Evolutionary conservation across 1,284 basidiomycete genomes (phyloP).

Genomic region (Ganoderma leucocontextum): DNA sequence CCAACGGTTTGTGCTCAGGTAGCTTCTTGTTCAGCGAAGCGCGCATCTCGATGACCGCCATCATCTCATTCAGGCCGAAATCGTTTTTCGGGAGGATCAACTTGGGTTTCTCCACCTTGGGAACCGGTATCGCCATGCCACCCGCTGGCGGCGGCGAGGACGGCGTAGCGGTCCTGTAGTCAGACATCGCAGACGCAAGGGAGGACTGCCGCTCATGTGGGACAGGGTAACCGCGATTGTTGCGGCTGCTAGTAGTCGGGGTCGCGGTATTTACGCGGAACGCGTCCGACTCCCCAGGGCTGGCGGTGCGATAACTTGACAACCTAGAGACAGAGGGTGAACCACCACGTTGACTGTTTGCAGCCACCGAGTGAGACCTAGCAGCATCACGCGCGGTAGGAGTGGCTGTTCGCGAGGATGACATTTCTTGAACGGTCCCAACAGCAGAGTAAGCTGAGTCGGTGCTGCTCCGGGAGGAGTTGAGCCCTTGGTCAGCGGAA

Average conservation of each 20-base stretch:
- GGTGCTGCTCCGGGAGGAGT: slow-evolving; percentile 50
- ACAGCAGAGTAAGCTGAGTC: slow-evolving; percentile 69
- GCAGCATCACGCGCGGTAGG: slow-evolving; percentile 37
- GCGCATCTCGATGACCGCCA: slow-evolving; percentile 81
- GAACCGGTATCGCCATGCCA: slow-evolving; percentile 33
- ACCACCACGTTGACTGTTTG: slow-evolving; percentile 42
- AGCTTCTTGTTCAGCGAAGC: slow-evolving; percentile 51
- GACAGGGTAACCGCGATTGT: slow-evolving; percentile 17
- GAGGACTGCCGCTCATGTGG: slow-evolving; percentile 63
- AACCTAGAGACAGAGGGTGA: slow-evolving; percentile 36
- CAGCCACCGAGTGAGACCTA: slow-evolving; percentile 27
- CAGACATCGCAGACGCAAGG: slow-evolving; percentile 71
- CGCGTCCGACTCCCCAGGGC: slow-evolving; percentile 39
- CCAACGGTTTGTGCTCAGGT: slow-evolving; percentile 50
- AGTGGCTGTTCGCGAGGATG: slow-evolving; percentile 38
- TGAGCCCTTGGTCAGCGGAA: slow-evolving; percentile 34
- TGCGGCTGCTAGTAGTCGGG: slow-evolving; percentile 33
- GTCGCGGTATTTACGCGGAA: slow-evolving; percentile 37
- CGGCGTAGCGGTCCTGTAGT: slow-evolving; percentile 60
- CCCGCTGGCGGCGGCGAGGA: slow-evolving; percentile 39
- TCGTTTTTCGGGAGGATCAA: slow-evolving; percentile 77
- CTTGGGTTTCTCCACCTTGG: slow-evolving; percentile 32
- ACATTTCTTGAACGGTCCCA: slow-evolving; percentile 38
- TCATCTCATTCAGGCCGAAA: slow-evolving; percentile 84
- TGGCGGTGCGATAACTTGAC: slow-evolving; percentile 42